phyloP scores from a whole-genome alignment of 2,329 filamentous ascomycete genomes.

The Colletotrichum sp. region DNA sequence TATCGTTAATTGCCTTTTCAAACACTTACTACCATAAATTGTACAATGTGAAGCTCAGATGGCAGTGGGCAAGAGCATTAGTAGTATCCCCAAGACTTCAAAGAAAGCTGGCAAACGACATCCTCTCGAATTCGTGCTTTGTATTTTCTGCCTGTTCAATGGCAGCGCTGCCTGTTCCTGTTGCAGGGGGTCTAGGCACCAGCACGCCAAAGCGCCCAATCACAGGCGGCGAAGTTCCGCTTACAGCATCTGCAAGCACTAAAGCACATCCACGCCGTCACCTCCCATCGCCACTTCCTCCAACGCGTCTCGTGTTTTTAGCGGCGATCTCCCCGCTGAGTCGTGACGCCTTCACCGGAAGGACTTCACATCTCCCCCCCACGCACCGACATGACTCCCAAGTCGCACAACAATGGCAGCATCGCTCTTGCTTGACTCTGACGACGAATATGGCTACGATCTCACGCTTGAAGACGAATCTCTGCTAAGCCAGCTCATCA shows the following conservation, averaged over 20 bases:
- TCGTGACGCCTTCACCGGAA: constrained; percentile 4
- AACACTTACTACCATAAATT: too few relatives aligned
- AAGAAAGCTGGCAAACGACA: too few relatives aligned
- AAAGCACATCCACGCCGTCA: not conserved
- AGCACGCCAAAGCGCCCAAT: not conserved
- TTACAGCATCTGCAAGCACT: not conserved
- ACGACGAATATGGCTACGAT: constrained; percentile 53
- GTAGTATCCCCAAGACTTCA: too few relatives aligned
- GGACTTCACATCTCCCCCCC: not conserved
- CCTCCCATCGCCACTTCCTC: not conserved
- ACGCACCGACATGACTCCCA: not conserved
- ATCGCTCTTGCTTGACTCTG: constrained; percentile 30
- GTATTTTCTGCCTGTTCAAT: not conserved
- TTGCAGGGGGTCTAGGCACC: not conserved
- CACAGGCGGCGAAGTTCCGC: not conserved
- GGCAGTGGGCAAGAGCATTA: too few relatives aligned
- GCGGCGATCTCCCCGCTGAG: constrained; percentile 3
- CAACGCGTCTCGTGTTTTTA: not conserved
- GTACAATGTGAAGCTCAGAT: too few relatives aligned
- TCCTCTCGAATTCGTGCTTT: too few relatives aligned
- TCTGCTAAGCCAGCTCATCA: constrained; percentile 38
- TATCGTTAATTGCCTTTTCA: too few relatives aligned
- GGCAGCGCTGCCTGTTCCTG: not conserved
- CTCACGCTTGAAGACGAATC: constrained; percentile 52
- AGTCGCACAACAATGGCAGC: constrained; percentile 2